Percentiles rank a stretch among this genome's conserved stretches.
Evolutionary conservation across 202 grass and related monocot species (phyloP).

Genomic region (Setaria viridis): DNA sequence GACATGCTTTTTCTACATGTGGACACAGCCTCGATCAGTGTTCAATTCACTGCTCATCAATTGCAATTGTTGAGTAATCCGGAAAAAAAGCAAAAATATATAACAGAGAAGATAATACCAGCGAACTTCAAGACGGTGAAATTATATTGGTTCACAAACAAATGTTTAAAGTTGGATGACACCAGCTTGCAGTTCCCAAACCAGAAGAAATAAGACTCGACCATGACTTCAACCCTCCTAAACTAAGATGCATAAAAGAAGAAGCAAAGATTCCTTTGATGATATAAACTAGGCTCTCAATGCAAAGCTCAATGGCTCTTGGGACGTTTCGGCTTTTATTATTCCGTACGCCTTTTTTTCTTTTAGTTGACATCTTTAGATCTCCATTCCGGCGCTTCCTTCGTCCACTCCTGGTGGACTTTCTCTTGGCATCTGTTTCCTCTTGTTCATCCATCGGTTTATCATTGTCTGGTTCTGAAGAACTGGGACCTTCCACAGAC

Average conservation of each 20-base stretch:
- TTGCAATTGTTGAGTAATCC: no score
- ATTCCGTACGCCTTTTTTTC: constrained; percentile 61
- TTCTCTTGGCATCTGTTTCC: constrained; percentile 37
- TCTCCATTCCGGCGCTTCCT: constrained; percentile 64
- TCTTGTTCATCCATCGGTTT: constrained; percentile 47
- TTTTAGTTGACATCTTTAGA: constrained; percentile 54
- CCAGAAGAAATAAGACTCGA: not conserved
- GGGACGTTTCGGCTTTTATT: constrained; percentile 46
- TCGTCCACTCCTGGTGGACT: constrained; percentile 60
- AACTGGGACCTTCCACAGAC: constrained; percentile 40
- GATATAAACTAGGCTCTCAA: not conserved
- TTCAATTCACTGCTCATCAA: no score
- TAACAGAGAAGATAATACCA: no score
- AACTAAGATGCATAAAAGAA: not conserved
- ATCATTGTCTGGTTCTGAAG: constrained; percentile 44
- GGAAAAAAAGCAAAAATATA: no score
- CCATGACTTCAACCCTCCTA: not conserved
- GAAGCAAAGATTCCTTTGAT: constrained; percentile 29
- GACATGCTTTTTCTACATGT: no score
- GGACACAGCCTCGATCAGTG: no score
- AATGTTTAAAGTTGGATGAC: not conserved
- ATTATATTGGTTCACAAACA: no score
- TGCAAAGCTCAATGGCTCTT: constrained; percentile 55
- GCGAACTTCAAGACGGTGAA: no score
- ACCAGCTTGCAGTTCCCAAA: not conserved